These are phyloP conservation scores for Symbiodinium natans DNA, from an alignment of 73 alveolate genomes.

Conservation along the genomic window DNA sequence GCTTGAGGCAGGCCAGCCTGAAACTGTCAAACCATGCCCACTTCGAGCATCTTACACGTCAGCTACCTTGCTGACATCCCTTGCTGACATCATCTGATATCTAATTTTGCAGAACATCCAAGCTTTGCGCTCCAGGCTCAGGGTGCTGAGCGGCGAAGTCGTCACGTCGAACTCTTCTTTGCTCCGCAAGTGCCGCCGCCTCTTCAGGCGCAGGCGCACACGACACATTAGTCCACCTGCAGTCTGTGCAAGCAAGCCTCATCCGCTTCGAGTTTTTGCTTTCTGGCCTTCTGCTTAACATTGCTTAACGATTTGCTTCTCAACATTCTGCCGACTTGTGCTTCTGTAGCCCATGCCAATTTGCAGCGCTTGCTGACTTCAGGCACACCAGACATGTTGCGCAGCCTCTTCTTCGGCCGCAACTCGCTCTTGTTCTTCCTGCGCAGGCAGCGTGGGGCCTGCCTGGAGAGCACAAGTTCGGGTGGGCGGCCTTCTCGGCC, in stretches of 20 bases:
- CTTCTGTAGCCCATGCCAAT: neutral
- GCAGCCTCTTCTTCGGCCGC: conserved; percentile 41
- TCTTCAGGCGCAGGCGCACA: no score
- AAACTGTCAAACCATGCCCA: neutral
- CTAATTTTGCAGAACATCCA: neutral
- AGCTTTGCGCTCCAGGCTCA: neutral
- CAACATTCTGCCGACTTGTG: no score
- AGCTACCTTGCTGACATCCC: no score
- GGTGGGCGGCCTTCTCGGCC: conserved; percentile 49
- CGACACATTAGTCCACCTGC: no score
- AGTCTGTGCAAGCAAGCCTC: neutral
- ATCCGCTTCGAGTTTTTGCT: neutral
- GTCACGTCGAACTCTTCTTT: neutral
- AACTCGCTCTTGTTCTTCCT: conserved; percentile 37
- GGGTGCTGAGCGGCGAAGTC: conserved; percentile 26
- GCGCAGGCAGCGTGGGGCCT: neutral
- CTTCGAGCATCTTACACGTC: no score
- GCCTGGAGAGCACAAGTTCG: no score
- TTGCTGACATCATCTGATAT: no score
- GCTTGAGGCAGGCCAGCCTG: neutral
- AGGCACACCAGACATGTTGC: neutral
- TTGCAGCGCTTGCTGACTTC: neutral
- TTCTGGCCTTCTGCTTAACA: neutral
- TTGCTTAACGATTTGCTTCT: no score
- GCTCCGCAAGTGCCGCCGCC: conserved; percentile 27